A percentile compares a stretch with the other conserved stretches of the same genome.
Evolutionary conservation across 306 rosid genomes (phyloP).

Genomic region (Prunus mongolica): DNA sequence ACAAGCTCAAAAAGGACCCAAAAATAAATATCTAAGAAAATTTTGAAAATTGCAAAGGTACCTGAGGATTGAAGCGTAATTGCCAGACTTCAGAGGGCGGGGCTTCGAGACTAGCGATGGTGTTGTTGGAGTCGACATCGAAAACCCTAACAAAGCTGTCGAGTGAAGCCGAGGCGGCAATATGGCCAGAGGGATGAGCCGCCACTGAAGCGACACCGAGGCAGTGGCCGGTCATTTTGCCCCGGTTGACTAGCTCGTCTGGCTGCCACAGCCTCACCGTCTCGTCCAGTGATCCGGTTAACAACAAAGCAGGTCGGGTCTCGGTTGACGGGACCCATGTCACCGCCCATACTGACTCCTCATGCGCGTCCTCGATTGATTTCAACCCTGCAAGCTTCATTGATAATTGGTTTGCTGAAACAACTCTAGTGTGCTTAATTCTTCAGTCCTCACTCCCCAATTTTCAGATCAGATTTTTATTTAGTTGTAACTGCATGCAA

Average conservation of each 20-base stretch:
- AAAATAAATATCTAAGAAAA: neutral
- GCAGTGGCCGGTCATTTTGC: conserved; percentile 86
- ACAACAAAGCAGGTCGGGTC: conserved; percentile 59
- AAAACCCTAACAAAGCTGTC: conserved; percentile 89
- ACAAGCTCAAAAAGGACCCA: neutral
- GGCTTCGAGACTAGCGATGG: conserved; percentile 89
- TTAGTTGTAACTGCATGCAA: neutral
- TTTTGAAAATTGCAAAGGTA: neutral
- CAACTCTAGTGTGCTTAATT: conserved; percentile 3
- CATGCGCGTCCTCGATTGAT: conserved; percentile 82
- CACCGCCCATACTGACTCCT: conserved; percentile 90
- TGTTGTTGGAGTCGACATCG: conserved; percentile 80
- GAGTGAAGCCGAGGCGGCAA: conserved; percentile 95
- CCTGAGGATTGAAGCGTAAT: conserved; percentile 89
- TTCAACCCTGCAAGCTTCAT: conserved; percentile 93
- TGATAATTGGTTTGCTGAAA: neutral
- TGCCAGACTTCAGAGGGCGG: conserved; percentile 99
- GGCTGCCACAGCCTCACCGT: conserved; percentile 85
- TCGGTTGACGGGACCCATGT: conserved; percentile 91
- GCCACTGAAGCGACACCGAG: conserved; percentile 95
- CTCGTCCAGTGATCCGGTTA: conserved; percentile 94
- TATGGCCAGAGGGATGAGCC: conserved; percentile 81
- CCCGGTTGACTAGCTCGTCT: conserved; percentile 69
- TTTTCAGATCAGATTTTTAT: neutral
- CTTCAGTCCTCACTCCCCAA: neutral